A percentile compares a stretch with the other conserved stretches of the same genome.
Evolutionary conservation across 2,329 filamentous ascomycete species (phyloP).

Genomic region (Nannizzia gypsea): DNA sequence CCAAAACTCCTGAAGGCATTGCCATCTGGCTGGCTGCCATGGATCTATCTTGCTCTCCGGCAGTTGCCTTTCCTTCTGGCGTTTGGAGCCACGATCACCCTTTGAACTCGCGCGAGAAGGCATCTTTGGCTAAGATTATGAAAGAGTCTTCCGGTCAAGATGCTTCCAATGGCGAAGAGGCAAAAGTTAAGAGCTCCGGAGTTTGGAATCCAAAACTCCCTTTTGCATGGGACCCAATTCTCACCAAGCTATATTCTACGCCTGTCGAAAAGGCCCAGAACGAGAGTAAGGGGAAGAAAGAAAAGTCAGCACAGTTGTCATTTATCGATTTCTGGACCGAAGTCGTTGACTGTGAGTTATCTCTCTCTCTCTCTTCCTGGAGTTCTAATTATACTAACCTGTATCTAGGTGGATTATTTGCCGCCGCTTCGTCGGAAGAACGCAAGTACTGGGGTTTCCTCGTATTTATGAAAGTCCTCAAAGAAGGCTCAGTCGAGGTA

Average conservation of each 20-base stretch:
- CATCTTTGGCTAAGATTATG: slow-evolving; percentile 60
- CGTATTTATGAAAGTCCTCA: slow-evolving; percentile 66
- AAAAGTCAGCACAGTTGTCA: slow-evolving; percentile 28
- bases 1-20: slow-evolving; percentile 75
- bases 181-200: slow-evolving; percentile 41
- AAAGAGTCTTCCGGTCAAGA: slow-evolving; percentile 47
- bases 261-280: slow-evolving; percentile 19
- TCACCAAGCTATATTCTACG: slow-evolving; percentile 37
- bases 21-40: slow-evolving; percentile 71
- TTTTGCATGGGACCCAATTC: slow-evolving; percentile 75
- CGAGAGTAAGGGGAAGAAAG: slow-evolving; percentile 21
- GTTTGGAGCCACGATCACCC: slow-evolving; percentile 66
- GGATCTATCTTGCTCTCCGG: slow-evolving; percentile 52
- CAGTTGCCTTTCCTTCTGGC: slow-evolving; percentile 52
- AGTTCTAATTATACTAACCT: slow-evolving; percentile 16
- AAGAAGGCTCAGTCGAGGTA: slow-evolving; percentile 39
- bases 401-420: slow-evolving; percentile 64
- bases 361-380: background rate
- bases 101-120: slow-evolving; percentile 55
- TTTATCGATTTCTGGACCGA: slow-evolving; percentile 77
- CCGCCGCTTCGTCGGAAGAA: slow-evolving; percentile 66
- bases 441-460: slow-evolving; percentile 89
- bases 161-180: slow-evolving; percentile 21
- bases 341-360: slow-evolving; percentile 66
- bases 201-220: slow-evolving; percentile 71